Base-by-base conservation (phyloP, 1,284 basidiomycete species). In the Wallemia ichthyophaga region DNA sequence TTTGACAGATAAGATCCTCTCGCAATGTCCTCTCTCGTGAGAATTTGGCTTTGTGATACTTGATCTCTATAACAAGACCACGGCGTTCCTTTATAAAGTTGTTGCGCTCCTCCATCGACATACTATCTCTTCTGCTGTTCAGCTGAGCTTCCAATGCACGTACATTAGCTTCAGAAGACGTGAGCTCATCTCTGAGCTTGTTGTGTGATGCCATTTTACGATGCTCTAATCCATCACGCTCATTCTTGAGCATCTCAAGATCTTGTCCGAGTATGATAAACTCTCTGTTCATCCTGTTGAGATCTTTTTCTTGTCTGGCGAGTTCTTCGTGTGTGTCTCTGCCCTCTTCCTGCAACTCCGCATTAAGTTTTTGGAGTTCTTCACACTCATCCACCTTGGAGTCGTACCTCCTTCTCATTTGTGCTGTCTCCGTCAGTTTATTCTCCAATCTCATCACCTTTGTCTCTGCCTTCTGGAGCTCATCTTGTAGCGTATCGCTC, bases 1-100 rank as follows among this genome's bases (percentile, higher is more conserved):
- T 98, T 71, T 96, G 92, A 66, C 87, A 81, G 2, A 76, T 73
- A 56, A 96, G 72, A 64, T 82, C 81, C 60, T 74, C 75, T n/a
- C 91, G 77, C 71, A 92, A 78, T 1, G 76, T 75, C 24, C 80
- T 78, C 71, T 98, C 92, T 28, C 92, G 76, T 1, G 78, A 82
- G 69, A 83, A 91, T 67, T 87, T 87, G 57, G 83, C 82, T 69
- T 96, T 92, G 63, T 96, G 76, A 70, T 95, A 95, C 57, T 77
- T 77, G 63, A 95, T 89, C 68, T 94, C 83, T 1, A 85, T 76
- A 60, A 91, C 76, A 23, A 91, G 72, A 15, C 86, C 87, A 67
- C 88, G 87, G 71, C 82, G 83, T 69, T 91, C 86, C 62, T 78
- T 77, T 61, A 81, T 83, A 68, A 48, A 48, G n/a, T 48, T 91